A percentile compares a stretch with the other conserved stretches of the same genome.
These are phyloP conservation scores for Rhizophora mangle DNA, from an alignment of 345 rosid genomes.

Conservation along the genomic window DNA sequence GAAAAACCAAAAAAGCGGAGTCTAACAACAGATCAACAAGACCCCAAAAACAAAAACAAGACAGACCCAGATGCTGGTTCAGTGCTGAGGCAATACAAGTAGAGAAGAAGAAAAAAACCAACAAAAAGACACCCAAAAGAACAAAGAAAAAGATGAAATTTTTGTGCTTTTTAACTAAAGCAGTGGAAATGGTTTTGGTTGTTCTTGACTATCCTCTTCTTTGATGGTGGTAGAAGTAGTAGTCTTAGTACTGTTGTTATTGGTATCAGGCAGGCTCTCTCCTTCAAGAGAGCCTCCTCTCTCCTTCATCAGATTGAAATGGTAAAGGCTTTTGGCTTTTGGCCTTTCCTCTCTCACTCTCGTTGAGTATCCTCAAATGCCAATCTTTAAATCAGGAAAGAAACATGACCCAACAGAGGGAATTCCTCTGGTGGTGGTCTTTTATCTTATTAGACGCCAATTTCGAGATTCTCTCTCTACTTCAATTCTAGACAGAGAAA, in stretches of 20 bases:
- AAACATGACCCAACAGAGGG: constrained; percentile 1
- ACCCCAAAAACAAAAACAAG: constrained; percentile 1
- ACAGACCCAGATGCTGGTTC: constrained; percentile 5
- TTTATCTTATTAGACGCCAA: constrained; percentile 40
- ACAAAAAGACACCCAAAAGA: background rate
- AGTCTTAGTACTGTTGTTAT: constrained; percentile 8
- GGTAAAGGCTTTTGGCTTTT: background rate
- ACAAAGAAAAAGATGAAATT: constrained; percentile 1
- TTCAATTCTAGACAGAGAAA: background rate
- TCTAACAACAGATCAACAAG: background rate
- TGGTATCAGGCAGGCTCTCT: constrained; percentile 50
- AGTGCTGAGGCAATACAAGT: too few relatives aligned
- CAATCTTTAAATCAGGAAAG: background rate
- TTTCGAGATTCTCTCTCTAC: constrained; percentile 40
- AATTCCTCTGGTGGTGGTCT: constrained; percentile 19
- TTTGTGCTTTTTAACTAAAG: background rate
- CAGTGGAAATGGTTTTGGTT: background rate
- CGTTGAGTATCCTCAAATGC: background rate
- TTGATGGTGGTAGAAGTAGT: constrained; percentile 4
- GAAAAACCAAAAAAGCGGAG: background rate
- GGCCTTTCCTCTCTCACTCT: background rate
- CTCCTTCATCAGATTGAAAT: constrained; percentile 37
- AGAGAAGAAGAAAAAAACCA: too few relatives aligned
- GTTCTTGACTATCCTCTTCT: constrained; percentile 29
- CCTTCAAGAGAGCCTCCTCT: constrained; percentile 55